These are phyloP conservation scores for Knoxdaviesia proteae DNA, from an alignment of 2,329 filamentous ascomycete genomes.

Conservation along the genomic window DNA sequence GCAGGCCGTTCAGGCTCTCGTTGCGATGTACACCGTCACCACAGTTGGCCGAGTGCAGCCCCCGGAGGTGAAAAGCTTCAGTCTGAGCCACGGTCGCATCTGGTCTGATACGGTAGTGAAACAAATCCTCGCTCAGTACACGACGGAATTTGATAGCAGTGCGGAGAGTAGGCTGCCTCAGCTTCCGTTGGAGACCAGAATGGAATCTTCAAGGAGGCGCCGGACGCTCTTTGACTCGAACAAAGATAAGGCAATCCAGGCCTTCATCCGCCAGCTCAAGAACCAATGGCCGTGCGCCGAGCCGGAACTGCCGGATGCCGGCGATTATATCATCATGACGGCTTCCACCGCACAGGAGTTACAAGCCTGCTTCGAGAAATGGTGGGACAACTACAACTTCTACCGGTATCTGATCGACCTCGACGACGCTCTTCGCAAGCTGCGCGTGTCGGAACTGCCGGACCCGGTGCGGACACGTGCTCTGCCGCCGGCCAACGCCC, in stretches of 20 bases:
- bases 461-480: neutral
- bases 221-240: neutral
- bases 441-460: neutral
- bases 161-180: neutral
- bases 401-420: conserved; percentile 7
- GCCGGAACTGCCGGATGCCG: neutral
- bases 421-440: neutral
- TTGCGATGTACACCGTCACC: neutral
- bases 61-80: neutral
- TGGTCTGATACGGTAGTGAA: neutral
- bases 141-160: neutral
- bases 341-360: neutral
- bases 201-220: neutral
- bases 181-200: neutral
- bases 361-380: neutral
- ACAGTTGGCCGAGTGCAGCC: neutral
- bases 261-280: neutral
- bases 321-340: neutral
- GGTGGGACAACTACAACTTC: conserved; percentile 10
- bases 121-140: neutral
- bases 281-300: conserved; percentile 1
- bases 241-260: neutral
- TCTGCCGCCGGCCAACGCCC: neutral
- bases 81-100: neutral
- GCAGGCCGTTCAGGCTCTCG: conserved; percentile 5